phyloP scores from a whole-genome alignment of 495 filamentous ascomycete species.

The Apodospora peruviana region DNA sequence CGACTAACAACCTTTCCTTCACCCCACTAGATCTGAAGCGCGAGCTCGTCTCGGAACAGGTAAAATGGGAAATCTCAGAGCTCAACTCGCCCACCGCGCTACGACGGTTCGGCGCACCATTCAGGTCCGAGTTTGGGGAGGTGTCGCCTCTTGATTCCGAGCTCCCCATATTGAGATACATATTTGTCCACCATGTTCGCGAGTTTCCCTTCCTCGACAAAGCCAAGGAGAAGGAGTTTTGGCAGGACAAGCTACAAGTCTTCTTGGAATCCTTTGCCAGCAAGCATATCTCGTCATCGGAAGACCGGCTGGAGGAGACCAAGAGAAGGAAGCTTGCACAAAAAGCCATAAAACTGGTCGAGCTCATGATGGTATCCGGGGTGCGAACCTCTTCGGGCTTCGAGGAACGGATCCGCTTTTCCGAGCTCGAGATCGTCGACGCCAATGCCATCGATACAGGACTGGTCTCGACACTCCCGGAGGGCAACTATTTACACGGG shows the following conservation, averaged over 20 bases:
- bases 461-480: constrained; percentile 74
- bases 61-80: constrained; percentile 81
- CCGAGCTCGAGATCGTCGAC: constrained; percentile 94
- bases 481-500: constrained; percentile 85
- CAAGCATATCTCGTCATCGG: constrained; percentile 93
- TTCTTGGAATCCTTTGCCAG: constrained; percentile 97
- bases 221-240: constrained; percentile 97
- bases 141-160: constrained; percentile 91
- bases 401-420: constrained; percentile 92
- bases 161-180: constrained; percentile 87
- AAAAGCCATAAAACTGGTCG: constrained; percentile 91
- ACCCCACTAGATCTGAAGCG: constrained; percentile 78
- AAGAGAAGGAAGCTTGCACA: constrained; percentile 87
- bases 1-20: constrained; percentile 20
- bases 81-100: constrained; percentile 91
- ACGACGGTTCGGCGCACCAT: constrained; percentile 91
- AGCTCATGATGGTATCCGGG: constrained; percentile 98
- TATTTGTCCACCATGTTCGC: constrained; percentile 96
- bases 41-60: constrained; percentile 86
- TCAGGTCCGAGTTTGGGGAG: constrained; percentile 86
- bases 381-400: constrained; percentile 94
- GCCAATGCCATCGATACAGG: constrained; percentile 87
- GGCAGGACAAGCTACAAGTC: constrained; percentile 96
- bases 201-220: constrained; percentile 97
- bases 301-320: constrained; percentile 92